A percentile compares a stretch with the other conserved stretches of the same genome.
These are phyloP conservation scores for Exophiala sp. DNA, from an alignment of 2,329 filamentous ascomycete genomes.

Conservation along the genomic window DNA sequence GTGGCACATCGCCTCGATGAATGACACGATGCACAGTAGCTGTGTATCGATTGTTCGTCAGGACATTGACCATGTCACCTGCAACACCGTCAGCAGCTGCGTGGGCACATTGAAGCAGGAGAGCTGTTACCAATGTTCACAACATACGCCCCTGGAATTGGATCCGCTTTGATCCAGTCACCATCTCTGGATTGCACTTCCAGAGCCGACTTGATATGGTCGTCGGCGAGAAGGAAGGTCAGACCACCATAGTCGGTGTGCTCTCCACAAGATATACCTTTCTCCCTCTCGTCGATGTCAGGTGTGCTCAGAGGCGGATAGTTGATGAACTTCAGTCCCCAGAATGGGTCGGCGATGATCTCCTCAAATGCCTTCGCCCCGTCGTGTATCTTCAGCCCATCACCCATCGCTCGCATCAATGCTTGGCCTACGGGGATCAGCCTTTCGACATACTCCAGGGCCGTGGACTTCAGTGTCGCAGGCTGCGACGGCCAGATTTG, in stretches of 20 bases:
- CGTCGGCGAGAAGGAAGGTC: slow-evolving; percentile 40
- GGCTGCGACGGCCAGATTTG: slow-evolving; percentile 5
- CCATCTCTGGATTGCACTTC: slow-evolving; percentile 43
- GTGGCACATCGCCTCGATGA: neutral
- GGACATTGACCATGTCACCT: slow-evolving; percentile 10
- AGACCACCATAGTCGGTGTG: slow-evolving; percentile 48
- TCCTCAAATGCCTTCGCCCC: slow-evolving; percentile 6
- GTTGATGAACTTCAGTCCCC: slow-evolving; percentile 8
- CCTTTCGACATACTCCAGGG: neutral
- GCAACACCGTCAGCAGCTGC: neutral
- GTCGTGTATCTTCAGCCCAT: slow-evolving; percentile 1
- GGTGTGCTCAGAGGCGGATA: slow-evolving; percentile 6
- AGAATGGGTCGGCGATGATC: slow-evolving; percentile 5
- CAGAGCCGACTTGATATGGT: slow-evolving; percentile 41
- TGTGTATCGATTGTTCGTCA: slow-evolving; percentile 9
- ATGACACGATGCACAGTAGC: slow-evolving; percentile 11
- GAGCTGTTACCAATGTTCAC: slow-evolving; percentile 43
- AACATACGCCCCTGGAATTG: slow-evolving; percentile 40
- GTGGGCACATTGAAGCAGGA: neutral
- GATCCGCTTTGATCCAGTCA: slow-evolving; percentile 41
- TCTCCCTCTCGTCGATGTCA: slow-evolving; percentile 7
- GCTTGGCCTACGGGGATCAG: slow-evolving; percentile 3
- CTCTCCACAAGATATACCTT: slow-evolving; percentile 30
- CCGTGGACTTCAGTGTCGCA: neutral
- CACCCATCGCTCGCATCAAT: slow-evolving; percentile 9